Base-by-base conservation (phyloP, 1,139 yeast species). In the Suhomyces ambrosiae region DNA sequence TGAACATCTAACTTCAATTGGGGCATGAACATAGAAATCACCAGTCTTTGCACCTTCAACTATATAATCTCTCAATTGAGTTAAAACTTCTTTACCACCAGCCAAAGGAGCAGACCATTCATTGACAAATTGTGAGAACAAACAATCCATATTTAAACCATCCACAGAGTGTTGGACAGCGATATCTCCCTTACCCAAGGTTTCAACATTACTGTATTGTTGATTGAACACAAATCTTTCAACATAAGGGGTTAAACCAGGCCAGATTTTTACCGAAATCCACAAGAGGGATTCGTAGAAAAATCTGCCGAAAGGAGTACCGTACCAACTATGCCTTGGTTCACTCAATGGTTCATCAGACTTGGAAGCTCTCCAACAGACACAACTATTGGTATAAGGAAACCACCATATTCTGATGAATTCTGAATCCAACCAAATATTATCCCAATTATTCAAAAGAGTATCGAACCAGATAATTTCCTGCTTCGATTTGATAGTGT, bases 351-450 rank as follows among this genome's bases (percentile, higher is more conserved):
- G 76, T 30, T 83, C 86, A 18, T 68, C 67, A 2, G 82, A 68
- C 56, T 87, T 87, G 30, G 79, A 70, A 21, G 95, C 97, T 55
- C 95, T 79, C 97, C 97, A 92, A 35, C 89, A 68, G 23, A 89
- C 82, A 66, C 96, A 87, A 52, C 83, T 83, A 38, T 79, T 79
- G 15, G 94, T 75, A 60, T 92, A 92, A 1, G 98, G 98, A 61
- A 86, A 92, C 97, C 98, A 92, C 97, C 97, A 92, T 34, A 89
- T 79, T 47, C 97, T 77, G 30, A 88, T 83, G 53, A 82, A 92
- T 63, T 92, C 98, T n/a, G 90, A 76, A 37, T 87, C 82, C 7
- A 87, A 79, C 96, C 97, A 92, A 30, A 90, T 64, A 11, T 73
- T 69, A 42, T 80, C 81, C 89, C 94, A 80, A 52, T 76, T 65